Evolutionary conservation across 2,329 filamentous ascomycete species (phyloP), one percentile per base, ranked within the genome.

Genomic region (Pezicula radicicola): DNA sequence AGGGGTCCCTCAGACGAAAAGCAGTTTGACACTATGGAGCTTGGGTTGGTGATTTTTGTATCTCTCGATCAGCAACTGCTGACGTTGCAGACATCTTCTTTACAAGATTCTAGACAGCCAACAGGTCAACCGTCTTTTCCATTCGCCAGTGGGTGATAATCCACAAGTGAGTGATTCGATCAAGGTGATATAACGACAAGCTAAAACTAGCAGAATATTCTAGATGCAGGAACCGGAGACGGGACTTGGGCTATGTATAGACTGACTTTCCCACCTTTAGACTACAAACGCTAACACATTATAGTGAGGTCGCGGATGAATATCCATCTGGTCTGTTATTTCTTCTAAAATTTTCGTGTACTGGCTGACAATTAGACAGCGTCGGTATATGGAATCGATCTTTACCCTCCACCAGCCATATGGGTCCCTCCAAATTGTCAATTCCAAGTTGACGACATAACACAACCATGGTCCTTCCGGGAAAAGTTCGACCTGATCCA

Each of bases 401-500:
- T 65, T 5, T 64, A 62, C 21, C 51, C 51, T 13, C 51, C 51
- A 15, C 51, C 51, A 18, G 39, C 19, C 10, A 44, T 49, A 12
- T 65, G 58, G 59, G 51, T 61, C 6, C 60, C 60, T 13, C 60
- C 60, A 15, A 63, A 63, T 33, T 61, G 59, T 46, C 45, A 58
- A 40, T 53, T 63, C 12, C 58, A 63, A 47, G 59, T 62, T 4
- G 60, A 63, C 47, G 60, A 60, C 28, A 50, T 56, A 15, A 51
- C 58, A 19, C 55, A 73, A 49, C 65, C 71, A 6, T 81, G 77
- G 78, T 65, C 74, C n/a, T 49, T 30, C 2, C 74, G 73, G 54
- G 62, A 68, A 2, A 66, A 75, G 55, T 79, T 78, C 58, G 75
- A 79, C 58, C 74, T 72, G 52, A 73, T 80, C 53, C 61, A 45